These are phyloP conservation scores for Lactifluus piperatus DNA, from an alignment of 768 basidiomycete genomes.

Conservation along the genomic window DNA sequence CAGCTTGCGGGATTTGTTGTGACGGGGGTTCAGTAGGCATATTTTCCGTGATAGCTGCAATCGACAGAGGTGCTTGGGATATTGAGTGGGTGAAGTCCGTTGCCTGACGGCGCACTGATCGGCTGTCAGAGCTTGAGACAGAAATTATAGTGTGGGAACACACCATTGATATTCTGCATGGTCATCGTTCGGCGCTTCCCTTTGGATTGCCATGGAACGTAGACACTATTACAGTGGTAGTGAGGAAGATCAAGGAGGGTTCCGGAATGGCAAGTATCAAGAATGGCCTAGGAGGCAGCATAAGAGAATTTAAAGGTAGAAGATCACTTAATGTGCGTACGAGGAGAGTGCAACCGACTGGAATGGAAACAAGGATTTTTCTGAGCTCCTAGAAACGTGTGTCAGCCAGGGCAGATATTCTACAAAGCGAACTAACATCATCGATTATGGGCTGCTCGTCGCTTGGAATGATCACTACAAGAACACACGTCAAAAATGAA, in stretches of 20 bases:
- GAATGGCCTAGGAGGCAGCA: constrained; percentile 14
- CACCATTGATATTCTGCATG: constrained; percentile 15
- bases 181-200: constrained; percentile 21
- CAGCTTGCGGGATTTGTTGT: neutral
- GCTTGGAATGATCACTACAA: constrained; percentile 7
- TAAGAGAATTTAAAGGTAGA: neutral
- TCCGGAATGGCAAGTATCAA: constrained; percentile 24
- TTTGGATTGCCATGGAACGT: constrained; percentile 23
- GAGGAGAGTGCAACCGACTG: constrained; percentile 15
- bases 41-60: neutral
- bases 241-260: constrained; percentile 24
- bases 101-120: constrained; percentile 12
- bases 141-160: neutral
- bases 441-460: constrained; percentile 21
- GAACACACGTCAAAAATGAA: neutral
- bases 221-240: constrained; percentile 22
- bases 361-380: constrained; percentile 18
- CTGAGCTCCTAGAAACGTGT: constrained; percentile 8
- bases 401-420: neutral
- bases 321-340: neutral
- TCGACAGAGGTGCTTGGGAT: neutral
- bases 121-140: neutral
- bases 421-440: constrained; percentile 14
- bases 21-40: neutral
- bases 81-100: neutral